Evolutionary conservation across 2,329 filamentous ascomycete genomes (phyloP).

Genomic region (Fusarium sp.): DNA sequence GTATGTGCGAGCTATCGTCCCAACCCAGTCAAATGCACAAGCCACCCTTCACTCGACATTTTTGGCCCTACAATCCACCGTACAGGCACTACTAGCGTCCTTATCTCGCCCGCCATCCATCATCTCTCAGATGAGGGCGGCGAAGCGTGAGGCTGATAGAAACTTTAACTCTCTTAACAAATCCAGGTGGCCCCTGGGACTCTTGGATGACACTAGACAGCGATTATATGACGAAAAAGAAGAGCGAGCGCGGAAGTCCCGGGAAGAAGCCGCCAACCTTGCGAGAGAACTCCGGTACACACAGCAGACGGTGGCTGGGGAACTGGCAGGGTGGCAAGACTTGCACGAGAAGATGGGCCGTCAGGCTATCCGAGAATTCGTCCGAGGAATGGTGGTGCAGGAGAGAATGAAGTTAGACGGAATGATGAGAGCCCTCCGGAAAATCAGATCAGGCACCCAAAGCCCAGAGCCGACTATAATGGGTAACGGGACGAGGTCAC

Average conservation of each 20-base stretch:
- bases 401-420: constrained; percentile 86
- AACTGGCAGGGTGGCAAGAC: constrained; percentile 95
- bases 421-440: constrained; percentile 83
- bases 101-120: constrained; percentile 85
- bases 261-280: constrained; percentile 80
- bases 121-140: constrained; percentile 80
- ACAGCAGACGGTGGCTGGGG: constrained; percentile 91
- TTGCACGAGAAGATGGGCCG: constrained; percentile 84
- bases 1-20: constrained; percentile 77
- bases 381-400: constrained; percentile 81
- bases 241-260: constrained; percentile 79
- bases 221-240: constrained; percentile 87
- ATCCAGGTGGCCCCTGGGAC: constrained; percentile 83
- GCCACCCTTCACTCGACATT: constrained; percentile 81
- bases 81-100: constrained; percentile 83
- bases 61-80: constrained; percentile 85
- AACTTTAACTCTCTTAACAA: constrained; percentile 81
- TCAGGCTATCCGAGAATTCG: constrained; percentile 82
- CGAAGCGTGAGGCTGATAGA: constrained; percentile 83
- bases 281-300: constrained; percentile 89
- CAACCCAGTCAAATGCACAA: constrained; percentile 80
- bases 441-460: constrained; percentile 57
- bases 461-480: constrained; percentile 19
- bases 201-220: constrained; percentile 90
- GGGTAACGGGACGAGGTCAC: constrained; percentile 36